A percentile compares a stretch with the other conserved stretches of the same genome.
These are phyloP conservation scores for Penicillium janthinellum DNA, from an alignment of 2,329 filamentous ascomycete species.

Conservation along the genomic window DNA sequence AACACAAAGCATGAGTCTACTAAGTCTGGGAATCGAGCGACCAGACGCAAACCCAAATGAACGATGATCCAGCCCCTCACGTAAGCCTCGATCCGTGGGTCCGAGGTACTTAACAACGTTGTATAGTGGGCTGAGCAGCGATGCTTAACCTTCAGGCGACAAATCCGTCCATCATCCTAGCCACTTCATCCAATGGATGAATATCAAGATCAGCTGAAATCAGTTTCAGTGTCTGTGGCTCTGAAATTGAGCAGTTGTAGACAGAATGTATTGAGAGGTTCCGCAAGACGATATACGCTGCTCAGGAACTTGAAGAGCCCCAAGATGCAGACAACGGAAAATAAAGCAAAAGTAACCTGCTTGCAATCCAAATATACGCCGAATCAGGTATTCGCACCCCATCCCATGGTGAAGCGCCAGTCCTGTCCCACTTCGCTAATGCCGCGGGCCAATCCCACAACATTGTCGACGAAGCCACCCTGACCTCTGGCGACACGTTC, in stretches of 20 bases:
- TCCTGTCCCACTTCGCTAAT: slow-evolving; percentile 28
- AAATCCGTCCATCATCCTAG: not conserved
- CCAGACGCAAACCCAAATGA: not conserved
- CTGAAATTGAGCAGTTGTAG: not conserved
- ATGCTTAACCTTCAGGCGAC: not conserved
- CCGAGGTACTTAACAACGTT: not conserved
- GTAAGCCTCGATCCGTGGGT: not conserved
- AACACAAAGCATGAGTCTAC: not conserved
- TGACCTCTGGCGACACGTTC: slow-evolving; percentile 26
- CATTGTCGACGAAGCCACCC: slow-evolving; percentile 29
- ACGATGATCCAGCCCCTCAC: not conserved
- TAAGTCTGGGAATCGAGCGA: too few species aligned
- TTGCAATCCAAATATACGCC: not conserved
- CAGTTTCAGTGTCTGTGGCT: too few species aligned
- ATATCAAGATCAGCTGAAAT: not conserved
- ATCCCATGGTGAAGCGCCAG: slow-evolving; percentile 28
- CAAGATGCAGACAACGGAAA: not conserved
- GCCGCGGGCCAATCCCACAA: slow-evolving; percentile 30
- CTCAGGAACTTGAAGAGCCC: not conserved
- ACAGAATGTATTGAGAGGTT: not conserved
- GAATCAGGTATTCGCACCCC: slow-evolving; percentile 21
- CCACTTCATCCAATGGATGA: not conserved
- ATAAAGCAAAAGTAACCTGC: not conserved
- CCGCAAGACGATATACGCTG: not conserved
- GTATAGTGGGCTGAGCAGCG: not conserved